These are phyloP conservation scores for Cytospora piceicola DNA, from an alignment of 2,329 filamentous ascomycete genomes.

Conservation along the genomic window DNA sequence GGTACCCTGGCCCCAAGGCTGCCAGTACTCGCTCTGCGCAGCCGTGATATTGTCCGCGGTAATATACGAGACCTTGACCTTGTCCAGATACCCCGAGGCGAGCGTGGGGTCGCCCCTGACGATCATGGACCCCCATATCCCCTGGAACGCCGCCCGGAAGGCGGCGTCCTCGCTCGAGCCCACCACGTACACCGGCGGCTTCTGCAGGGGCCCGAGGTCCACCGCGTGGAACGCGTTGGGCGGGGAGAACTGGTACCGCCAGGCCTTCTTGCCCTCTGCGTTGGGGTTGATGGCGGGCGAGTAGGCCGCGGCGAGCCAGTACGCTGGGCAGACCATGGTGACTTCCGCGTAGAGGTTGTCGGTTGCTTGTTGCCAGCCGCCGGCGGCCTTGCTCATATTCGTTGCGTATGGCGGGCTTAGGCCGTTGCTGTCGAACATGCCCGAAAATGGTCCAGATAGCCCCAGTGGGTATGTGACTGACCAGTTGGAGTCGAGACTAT, in stretches of 20 bases:
- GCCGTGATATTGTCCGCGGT: conserved; percentile 14
- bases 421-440: conserved; percentile 43
- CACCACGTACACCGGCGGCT: conserved; percentile 33
- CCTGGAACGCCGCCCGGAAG: conserved; percentile 33
- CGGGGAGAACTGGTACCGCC: conserved; percentile 50
- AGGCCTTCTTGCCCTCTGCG: conserved; percentile 38
- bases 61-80: background rate
- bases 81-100: conserved; percentile 16
- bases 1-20: conserved; percentile 23
- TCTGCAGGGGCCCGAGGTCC: conserved; percentile 37
- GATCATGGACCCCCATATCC: conserved; percentile 46
- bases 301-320: conserved; percentile 55
- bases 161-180: conserved; percentile 34
- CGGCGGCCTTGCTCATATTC: conserved; percentile 38
- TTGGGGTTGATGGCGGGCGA: conserved; percentile 31
- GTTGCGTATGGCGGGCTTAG: conserved; percentile 34
- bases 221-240: conserved; percentile 41
- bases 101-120: conserved; percentile 44
- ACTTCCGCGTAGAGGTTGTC: conserved; percentile 55
- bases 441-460: conserved; percentile 9
- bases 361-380: conserved; percentile 54
- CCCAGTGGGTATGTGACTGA: conserved; percentile 7
- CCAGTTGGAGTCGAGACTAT: conserved; percentile 29
- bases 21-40: conserved; percentile 18
- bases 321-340: conserved; percentile 56